Conservation (phyloP, 495 filamentous ascomycete genomes). For the Penicillium salamii region DNA sequence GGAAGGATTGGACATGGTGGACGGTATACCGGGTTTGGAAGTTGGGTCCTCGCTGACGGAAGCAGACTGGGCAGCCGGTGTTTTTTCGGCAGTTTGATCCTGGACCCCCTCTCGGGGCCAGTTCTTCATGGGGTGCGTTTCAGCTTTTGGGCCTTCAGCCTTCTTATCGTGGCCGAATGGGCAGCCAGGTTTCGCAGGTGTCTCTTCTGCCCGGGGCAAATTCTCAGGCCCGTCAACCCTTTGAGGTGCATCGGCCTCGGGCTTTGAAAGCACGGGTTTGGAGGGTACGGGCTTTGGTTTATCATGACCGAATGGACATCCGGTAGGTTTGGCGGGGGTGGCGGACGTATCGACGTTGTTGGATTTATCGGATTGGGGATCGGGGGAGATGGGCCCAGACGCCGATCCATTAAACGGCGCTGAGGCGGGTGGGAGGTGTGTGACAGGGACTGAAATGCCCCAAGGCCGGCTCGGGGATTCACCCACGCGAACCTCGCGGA, state of each 20-base stretch:
- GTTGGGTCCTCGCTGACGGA: constrained; percentile 13
- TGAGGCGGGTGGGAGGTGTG: constrained; percentile 32
- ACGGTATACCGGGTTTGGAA: constrained; percentile 2
- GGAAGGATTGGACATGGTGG: constrained; percentile 28
- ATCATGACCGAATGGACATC: constrained; percentile 52
- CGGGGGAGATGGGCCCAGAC: constrained; percentile 19
- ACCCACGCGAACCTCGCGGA: constrained; percentile 81
- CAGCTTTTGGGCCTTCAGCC: constrained; percentile 9
- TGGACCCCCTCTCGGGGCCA: neutral
- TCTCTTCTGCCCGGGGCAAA: constrained; percentile 11
- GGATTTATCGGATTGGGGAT: constrained; percentile 14
- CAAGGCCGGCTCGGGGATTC: constrained; percentile 88
- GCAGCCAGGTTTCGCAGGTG: constrained; percentile 6
- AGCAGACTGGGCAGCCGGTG: neutral
- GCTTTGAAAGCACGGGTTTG: constrained; percentile 15
- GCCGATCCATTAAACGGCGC: constrained; percentile 21
- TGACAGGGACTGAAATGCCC: constrained; percentile 76
- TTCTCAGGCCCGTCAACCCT: constrained; percentile 10
- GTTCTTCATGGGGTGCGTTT: neutral
- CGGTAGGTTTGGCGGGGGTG: constrained; percentile 22
- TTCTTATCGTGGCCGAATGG: constrained; percentile 5
- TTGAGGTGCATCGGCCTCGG: neutral
- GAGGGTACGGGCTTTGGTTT: constrained; percentile 24
- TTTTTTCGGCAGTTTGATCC: neutral
- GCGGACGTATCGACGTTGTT: constrained; percentile 9